Base-by-base conservation (phyloP, 1,284 basidiomycete genomes). In the Fomitiporia mediterranea region DNA sequence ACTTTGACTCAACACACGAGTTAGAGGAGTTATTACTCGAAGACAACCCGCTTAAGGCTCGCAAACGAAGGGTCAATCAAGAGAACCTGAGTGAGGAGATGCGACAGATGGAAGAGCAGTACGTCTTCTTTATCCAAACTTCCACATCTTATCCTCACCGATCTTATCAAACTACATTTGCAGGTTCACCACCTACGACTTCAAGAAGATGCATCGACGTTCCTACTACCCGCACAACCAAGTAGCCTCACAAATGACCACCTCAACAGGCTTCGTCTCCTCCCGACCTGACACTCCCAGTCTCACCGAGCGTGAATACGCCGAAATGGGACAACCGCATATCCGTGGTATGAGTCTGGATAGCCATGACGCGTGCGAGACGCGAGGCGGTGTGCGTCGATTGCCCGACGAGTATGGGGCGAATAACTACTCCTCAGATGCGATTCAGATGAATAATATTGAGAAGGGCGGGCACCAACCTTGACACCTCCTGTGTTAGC, bases 1-100 rank as follows among this genome's bases (percentile, higher is more conserved):
- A 99, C 70, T 99, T 98, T 69, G 96, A 99, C 68, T 95, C 95
- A n/a, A 97, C 96, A 13, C 95, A 98, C 68, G 96, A 99, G 71
- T 73, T 99, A 32, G 96, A 99, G 68, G 96, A 99, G 73, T 75
- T 99, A 38, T 70, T 99, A 34, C 74, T 99, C 8, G 96, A 98
- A 71, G 96, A 98, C 68, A 98, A 99, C 67, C 96, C 96, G 47
- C 76, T 98, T 53, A 98, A 98, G 70, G 94, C 96, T 11, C 89
- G 93, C 66, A 89, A 91, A 62, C 81, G 96, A 52, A 97, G 96
- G 69, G 88, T 86, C 4, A 91, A 90, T 60, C 89, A 94, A 60
- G 94, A 98, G 64, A 84, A 84, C 51, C 73, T 98, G 56, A 91
- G 88, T 56, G 82, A 84, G 0, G 96, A 98, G 70, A 93, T 96